Percentiles rank a stretch among this genome's conserved stretches.
Evolutionary conservation across 495 filamentous ascomycete species (phyloP).

Genomic region (Lasiosphaeria ovina): DNA sequence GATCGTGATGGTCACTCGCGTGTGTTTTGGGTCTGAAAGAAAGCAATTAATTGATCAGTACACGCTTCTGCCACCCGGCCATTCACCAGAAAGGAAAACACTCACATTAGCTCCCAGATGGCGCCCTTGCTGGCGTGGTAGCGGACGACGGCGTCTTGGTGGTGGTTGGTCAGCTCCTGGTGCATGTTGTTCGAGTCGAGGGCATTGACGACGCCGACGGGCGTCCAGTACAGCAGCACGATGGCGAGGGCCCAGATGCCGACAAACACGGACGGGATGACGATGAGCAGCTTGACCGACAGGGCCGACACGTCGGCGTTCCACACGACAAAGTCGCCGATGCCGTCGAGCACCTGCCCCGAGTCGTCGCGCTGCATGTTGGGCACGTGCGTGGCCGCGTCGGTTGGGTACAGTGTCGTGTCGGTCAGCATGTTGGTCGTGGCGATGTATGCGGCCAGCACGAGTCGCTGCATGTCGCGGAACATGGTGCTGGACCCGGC

Average conservation of each 20-base stretch:
- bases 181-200: conserved; percentile 1
- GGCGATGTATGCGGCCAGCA: conserved; percentile 32
- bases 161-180: background rate
- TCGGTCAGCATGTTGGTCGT: conserved; percentile 34
- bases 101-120: background rate
- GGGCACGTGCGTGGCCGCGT: background rate
- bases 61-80: no score
- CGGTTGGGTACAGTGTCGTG: conserved; percentile 26
- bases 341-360: conserved; percentile 15
- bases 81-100: background rate
- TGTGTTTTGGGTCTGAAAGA: no score
- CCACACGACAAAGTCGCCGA: conserved; percentile 37
- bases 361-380: conserved; percentile 21
- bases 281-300: conserved; percentile 31
- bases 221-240: conserved; percentile 8
- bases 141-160: background rate
- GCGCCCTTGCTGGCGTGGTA: background rate
- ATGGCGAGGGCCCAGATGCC: conserved; percentile 18
- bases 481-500: conserved; percentile 30
- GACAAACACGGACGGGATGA: conserved; percentile 28
- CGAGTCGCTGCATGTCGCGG: conserved; percentile 31
- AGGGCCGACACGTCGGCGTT: conserved; percentile 32
- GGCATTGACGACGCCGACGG: conserved; percentile 1
- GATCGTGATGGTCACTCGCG: no score
- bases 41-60: no score